These are phyloP conservation scores for Ascoidea rubescens DNA, from an alignment of 805 yeast species.

Conservation along the genomic window DNA sequence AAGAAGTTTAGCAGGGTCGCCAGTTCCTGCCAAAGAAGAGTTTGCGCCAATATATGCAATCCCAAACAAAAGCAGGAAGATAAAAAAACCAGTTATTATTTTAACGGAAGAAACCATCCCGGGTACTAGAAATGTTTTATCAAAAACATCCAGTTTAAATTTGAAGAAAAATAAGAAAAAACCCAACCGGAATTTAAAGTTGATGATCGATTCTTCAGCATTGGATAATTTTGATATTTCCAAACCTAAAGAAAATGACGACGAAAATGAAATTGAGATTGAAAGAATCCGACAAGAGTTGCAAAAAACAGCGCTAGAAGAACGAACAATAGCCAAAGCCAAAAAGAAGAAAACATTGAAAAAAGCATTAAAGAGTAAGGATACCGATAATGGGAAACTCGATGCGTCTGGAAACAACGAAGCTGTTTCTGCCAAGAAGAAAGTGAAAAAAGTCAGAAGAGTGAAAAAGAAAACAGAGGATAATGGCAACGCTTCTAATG, in stretches of 20 bases:
- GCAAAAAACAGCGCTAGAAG: no score
- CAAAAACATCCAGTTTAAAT: constrained; percentile 12
- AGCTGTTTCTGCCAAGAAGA: no score
- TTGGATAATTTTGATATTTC: background rate
- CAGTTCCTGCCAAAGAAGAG: background rate
- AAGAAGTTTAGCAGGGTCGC: background rate
- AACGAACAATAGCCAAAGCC: no score
- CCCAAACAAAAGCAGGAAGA: background rate
- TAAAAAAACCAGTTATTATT: background rate
- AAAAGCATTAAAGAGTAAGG: no score
- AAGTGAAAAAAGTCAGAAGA: no score
- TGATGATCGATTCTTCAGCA: background rate
- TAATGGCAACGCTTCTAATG: no score
- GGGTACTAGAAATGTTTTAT: constrained; percentile 5
- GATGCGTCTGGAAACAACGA: no score
- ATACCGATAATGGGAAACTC: no score
- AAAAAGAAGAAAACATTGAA: no score
- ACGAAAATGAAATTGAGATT: constrained; percentile 10
- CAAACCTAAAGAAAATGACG: constrained; percentile 8
- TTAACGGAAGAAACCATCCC: background rate
- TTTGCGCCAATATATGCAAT: background rate
- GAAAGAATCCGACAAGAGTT: constrained; percentile 3
- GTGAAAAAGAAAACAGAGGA: no score
- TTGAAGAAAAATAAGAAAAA: constrained; percentile 5
- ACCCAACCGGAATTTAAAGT: constrained; percentile 4